Evolutionary conservation across 331 rosid species (phyloP).

Genomic region (Quercus lobata): DNA sequence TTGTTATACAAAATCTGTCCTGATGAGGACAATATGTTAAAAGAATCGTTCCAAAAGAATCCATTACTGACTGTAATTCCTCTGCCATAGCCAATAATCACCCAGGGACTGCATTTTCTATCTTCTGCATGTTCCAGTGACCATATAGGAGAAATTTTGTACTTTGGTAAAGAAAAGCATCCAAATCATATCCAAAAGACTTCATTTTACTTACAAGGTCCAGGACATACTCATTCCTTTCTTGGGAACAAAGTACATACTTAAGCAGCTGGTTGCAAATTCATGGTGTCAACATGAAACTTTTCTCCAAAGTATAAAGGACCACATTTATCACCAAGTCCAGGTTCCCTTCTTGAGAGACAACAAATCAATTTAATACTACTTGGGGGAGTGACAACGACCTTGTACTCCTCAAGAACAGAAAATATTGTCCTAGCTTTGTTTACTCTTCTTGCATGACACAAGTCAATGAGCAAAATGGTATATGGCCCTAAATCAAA

Average conservation of each 20-base stretch:
- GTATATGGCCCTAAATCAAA: conserved; percentile 64
- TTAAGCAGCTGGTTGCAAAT: conserved; percentile 37
- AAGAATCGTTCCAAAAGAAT: not conserved
- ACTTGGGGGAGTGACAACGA: conserved; percentile 55
- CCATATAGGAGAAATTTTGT: conserved; percentile 29
- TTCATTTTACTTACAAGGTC: conserved; percentile 47
- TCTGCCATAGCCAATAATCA: not conserved
- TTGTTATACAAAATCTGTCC: not conserved
- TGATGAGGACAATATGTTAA: not conserved
- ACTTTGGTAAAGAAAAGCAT: conserved; percentile 6
- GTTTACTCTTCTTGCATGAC: conserved; percentile 41
- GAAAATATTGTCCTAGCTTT: conserved; percentile 55
- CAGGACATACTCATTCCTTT: conserved; percentile 37
- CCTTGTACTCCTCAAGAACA: conserved; percentile 58
- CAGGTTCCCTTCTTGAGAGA: conserved; percentile 38
- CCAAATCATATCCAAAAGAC: conserved; percentile 43
- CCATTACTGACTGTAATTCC: not conserved
- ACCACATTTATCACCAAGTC: conserved; percentile 50
- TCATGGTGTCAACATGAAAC: conserved; percentile 34
- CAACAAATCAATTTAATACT: conserved; percentile 60
- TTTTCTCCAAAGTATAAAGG: conserved; percentile 53
- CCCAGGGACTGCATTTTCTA: not conserved
- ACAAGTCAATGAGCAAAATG: conserved; percentile 76
- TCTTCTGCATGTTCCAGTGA: conserved; percentile 2
- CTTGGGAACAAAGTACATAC: conserved; percentile 30